phyloP scores from a whole-genome alignment of 139 green algal species.

The Volvox africanus region DNA sequence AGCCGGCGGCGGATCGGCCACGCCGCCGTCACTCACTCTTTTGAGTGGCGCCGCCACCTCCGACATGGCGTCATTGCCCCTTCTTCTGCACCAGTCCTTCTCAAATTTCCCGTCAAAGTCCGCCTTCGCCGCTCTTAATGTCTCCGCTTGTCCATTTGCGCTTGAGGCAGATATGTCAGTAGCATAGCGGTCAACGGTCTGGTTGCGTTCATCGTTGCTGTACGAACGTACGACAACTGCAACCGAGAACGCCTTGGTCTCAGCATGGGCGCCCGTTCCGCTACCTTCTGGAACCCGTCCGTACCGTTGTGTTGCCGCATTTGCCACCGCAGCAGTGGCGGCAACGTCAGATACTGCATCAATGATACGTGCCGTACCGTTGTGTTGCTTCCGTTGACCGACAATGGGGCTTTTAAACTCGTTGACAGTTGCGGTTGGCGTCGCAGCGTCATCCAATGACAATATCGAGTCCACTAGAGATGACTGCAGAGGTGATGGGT shows the following conservation, averaged over 20 bases:
- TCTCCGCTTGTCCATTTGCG: no score
- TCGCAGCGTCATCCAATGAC: background rate
- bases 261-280: background rate
- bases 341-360: background rate
- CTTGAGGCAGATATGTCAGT: no score
- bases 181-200: no score
- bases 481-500: background rate
- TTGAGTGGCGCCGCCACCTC: background rate
- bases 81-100: background rate
- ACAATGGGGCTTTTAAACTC: background rate
- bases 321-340: background rate
- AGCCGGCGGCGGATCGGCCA: no score
- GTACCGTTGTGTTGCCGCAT: background rate
- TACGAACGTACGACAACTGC: no score
- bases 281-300: background rate
- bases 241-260: no score
- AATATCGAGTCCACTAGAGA: background rate
- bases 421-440: background rate
- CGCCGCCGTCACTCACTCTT: no score
- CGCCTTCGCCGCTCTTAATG: no score
- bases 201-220: no score
- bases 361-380: background rate
- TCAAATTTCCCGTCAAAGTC: no score
- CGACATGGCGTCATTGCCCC: background rate
- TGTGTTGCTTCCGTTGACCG: background rate